Evolutionary conservation across 2,329 filamentous ascomycete species (phyloP), one percentile per base, ranked within the genome.

Genomic region (Pestalotiopsis sp.): DNA sequence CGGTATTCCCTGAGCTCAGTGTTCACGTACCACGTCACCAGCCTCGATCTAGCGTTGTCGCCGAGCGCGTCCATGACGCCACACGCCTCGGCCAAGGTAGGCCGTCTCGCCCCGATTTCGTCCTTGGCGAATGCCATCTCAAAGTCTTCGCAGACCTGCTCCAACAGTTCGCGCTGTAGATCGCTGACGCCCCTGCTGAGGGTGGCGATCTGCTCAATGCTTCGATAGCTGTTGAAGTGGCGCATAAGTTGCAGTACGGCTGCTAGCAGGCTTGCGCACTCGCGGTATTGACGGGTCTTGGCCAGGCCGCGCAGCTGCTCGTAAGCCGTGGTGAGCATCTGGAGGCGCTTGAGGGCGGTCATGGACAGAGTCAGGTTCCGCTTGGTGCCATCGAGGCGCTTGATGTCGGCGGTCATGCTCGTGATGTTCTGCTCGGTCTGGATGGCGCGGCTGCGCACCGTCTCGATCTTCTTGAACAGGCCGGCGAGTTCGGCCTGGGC

Each of bases 281-380:
- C 96, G 72, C 94, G 87, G 80, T 99, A 99, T 80, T 99, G 96
- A 68, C 95, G 87, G 45, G 92, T 92, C 81, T 93, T 93, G 73
- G 93, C 92, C 73, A 98, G 85, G 2, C 90, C 93, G 69, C 93
- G 89, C 69, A 99, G 86, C 83, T 99, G 96, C 78, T 98, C 96
- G 81, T 98, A 99, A n/a, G 96, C 96, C 3, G 96, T 98, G 4
- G 96, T 98, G 78, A 99, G 84, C 96, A 99, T 99, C 85, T 99
- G 96, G 75, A 99, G 86, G 61, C 96, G 89, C 84, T 99, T 99
- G 76, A 99, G 85, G 25, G 95, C 95, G 58, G 96, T 99, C 96
- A 99, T 99, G 73, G 94, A 98, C 67, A 97, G 87, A 11, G 96
- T 98, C 71, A 99, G 86, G 81, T 99, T 99, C 80, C 92, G 92